Evolutionary conservation across 306 rosid species (phyloP).

Genomic region (Vigna mungo): DNA sequence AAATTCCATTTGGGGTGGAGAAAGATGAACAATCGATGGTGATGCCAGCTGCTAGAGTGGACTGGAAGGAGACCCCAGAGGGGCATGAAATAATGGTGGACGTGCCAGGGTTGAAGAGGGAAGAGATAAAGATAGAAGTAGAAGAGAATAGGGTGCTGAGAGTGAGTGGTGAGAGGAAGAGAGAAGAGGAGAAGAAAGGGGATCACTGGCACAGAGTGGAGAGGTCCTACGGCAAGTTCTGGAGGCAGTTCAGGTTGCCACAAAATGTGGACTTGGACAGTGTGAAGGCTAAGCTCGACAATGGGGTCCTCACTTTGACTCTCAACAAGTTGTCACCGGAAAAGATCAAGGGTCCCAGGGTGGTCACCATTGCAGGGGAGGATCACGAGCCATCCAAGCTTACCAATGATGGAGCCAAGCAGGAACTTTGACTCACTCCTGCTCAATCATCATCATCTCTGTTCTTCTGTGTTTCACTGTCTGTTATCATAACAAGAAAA

Average conservation of each 20-base stretch:
- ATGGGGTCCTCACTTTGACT: constrained; percentile 67
- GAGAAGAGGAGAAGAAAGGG: constrained; percentile 59
- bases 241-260: constrained; percentile 74
- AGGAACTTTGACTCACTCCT: constrained; percentile 56
- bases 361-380: constrained; percentile 57
- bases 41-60: constrained; percentile 58
- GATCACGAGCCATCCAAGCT: constrained; percentile 38
- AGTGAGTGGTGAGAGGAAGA: constrained; percentile 75
- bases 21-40: constrained; percentile 44
- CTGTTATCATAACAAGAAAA: background rate
- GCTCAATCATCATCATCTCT: background rate
- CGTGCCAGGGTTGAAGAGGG: constrained; percentile 66
- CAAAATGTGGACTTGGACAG: constrained; percentile 67
- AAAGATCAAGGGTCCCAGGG: constrained; percentile 64
- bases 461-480: background rate
- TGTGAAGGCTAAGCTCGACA: constrained; percentile 63
- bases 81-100: constrained; percentile 68
- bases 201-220: constrained; percentile 76
- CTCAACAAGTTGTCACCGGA: constrained; percentile 64
- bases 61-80: constrained; percentile 78
- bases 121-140: constrained; percentile 69
- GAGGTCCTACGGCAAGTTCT: constrained; percentile 67
- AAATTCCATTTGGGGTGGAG: constrained; percentile 59
- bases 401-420: constrained; percentile 44
- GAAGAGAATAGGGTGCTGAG: constrained; percentile 64